Evolutionary conservation across 163 green algal genomes (phyloP), one percentile per base, ranked within the genome.

Genomic region (Scenedesmus sp.): DNA sequence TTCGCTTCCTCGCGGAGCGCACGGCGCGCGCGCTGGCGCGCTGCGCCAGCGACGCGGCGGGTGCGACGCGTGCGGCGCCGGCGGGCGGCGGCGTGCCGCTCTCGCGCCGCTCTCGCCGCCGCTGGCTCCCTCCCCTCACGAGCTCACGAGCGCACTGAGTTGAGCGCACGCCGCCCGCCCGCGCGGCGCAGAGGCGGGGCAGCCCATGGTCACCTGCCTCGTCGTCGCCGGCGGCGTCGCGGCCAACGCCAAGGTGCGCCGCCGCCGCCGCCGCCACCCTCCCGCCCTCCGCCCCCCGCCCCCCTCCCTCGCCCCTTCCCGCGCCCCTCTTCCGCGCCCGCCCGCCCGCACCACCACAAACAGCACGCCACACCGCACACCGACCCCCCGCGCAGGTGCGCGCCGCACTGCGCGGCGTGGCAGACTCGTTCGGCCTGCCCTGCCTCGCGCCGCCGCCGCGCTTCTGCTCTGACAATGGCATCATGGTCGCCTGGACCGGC

Each of bases 401-500:
- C 3, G 33, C 44, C 2, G 65, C 72, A 10, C 80, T 99, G 44
- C 45, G 83, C 15, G 78, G 78, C 48, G 84, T 94, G 24, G 90
- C 87, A 13, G 60, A 34, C 1, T 75, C 85, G 48, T 80, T 80
- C 11, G 87, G 83, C 9, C 53, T 98, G 58, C 60, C 83, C 3
- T 86, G 97, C 57, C 83, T 97, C 9, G 94, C 85, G 72, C 95
- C 95, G 31, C 83, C 86, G 11, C 22, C 44, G 29, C 78, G 75
- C 76, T 84, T 82, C 72, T 99, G 96, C 85, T 98, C 93, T 9
- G 96, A 99, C 86, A 99, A 99, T 63, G 96, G 96, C 13, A 85
- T 97, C 24, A 98, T 98, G 87, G 87, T 92, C 9, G 87, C 87
- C 0, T 92, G 87, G 87, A 87, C 87, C 0, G 87, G 87, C 0